A percentile compares a stretch with the other conserved stretches of the same genome.
Conservation (phyloP, 106 monocot genomes). For the Acorus calamus region DNA sequence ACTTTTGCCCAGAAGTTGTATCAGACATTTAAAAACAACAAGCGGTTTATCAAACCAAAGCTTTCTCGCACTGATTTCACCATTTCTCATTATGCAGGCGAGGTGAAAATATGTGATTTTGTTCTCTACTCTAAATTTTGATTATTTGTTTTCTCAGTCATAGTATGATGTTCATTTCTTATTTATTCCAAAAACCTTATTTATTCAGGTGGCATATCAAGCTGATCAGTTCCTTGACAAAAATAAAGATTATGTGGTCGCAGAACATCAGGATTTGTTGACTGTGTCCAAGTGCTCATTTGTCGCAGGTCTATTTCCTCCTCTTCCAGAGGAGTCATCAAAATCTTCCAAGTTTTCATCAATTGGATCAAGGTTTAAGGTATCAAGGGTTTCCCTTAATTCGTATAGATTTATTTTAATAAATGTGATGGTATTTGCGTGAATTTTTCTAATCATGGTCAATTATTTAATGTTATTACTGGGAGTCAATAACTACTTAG, state of each 20-base stretch:
- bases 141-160: background rate
- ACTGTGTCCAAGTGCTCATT: conserved; percentile 55
- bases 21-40: conserved; percentile 60
- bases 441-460: no score
- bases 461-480: no score
- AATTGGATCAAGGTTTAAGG: conserved; percentile 68
- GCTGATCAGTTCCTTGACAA: conserved; percentile 62
- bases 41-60: conserved; percentile 69
- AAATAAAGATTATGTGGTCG: conserved; percentile 75
- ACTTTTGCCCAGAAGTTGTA: conserved; percentile 73
- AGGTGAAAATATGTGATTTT: conserved; percentile 34
- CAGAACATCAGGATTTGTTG: conserved; percentile 60
- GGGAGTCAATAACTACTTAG: no score
- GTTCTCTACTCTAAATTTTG: conserved; percentile 1
- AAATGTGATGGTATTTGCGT: background rate
- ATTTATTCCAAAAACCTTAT: background rate
- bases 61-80: conserved; percentile 63
- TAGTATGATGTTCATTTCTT: background rate
- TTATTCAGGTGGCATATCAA: conserved; percentile 49
- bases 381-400: conserved; percentile 4
- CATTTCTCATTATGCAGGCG: conserved; percentile 81
- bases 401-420: background rate
- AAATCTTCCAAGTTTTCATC: conserved; percentile 78
- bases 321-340: conserved; percentile 41
- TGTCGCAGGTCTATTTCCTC: conserved; percentile 46